These are phyloP conservation scores for Scutellaria barbata DNA, from an alignment of 257 asterid species.

Conservation along the genomic window DNA sequence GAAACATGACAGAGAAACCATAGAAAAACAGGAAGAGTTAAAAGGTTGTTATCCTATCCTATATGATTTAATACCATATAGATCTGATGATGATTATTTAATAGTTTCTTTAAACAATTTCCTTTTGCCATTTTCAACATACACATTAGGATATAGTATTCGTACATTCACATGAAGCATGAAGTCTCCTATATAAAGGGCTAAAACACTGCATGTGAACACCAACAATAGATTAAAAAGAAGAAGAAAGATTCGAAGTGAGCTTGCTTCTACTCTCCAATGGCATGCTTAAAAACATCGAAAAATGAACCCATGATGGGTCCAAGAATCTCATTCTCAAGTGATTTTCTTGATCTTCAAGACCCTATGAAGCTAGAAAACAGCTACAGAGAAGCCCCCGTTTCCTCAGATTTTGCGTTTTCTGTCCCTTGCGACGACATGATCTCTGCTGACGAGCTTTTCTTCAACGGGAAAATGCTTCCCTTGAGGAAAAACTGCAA, in stretches of 20 bases:
- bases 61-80: slow-evolving; percentile 19
- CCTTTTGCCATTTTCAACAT: no score
- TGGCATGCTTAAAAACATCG: slow-evolving; percentile 64
- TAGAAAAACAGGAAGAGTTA: no score
- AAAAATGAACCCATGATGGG: slow-evolving; percentile 18
- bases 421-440: slow-evolving; percentile 46
- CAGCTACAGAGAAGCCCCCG: slow-evolving; percentile 74
- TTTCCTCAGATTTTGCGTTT: slow-evolving; percentile 75
- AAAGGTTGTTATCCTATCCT: not conserved
- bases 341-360: slow-evolving; percentile 63
- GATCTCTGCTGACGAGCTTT: slow-evolving; percentile 74
- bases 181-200: slow-evolving; percentile 41
- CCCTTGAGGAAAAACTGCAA: slow-evolving; percentile 50
- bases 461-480: slow-evolving; percentile 65
- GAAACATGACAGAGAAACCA: no score
- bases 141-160: no score
- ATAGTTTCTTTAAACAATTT: not conserved
- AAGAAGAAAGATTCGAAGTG: not conserved
- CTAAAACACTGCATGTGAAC: slow-evolving; percentile 40
- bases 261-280: not conserved
- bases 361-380: slow-evolving; percentile 48
- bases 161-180: not conserved
- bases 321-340: slow-evolving; percentile 90
- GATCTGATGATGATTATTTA: slow-evolving; percentile 41
- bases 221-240: slow-evolving; percentile 29